phyloP scores from a whole-genome alignment of 495 filamentous ascomycete species.

The Aspergillus cavernicola region DNA sequence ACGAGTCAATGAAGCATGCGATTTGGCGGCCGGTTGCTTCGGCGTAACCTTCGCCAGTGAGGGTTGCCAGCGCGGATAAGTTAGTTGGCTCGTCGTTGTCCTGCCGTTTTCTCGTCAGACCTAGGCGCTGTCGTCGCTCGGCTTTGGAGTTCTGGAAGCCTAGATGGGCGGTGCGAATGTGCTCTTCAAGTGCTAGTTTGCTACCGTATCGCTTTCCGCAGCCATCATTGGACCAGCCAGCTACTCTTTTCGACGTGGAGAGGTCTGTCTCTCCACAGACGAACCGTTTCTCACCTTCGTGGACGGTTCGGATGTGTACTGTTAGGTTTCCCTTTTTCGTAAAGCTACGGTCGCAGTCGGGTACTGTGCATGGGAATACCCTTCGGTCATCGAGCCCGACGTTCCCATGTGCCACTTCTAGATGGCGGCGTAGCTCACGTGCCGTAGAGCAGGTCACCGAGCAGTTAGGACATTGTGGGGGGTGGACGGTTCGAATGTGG shows the following conservation, averaged over 20 bases:
- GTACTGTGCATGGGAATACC: conserved; percentile 57
- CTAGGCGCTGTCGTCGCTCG: conserved; percentile 38
- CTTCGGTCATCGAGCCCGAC: conserved; percentile 58
- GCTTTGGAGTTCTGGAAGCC: conserved; percentile 48
- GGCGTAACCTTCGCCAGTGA: conserved; percentile 59
- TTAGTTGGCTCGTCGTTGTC: conserved; percentile 7
- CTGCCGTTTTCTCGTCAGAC: conserved; percentile 24
- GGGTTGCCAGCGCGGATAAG: conserved; percentile 38
- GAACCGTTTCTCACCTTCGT: conserved; percentile 63
- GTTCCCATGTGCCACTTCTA: conserved; percentile 65
- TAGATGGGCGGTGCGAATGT: conserved; percentile 73
- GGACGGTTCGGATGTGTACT: conserved; percentile 70
- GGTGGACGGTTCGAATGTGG: conserved; percentile 69
- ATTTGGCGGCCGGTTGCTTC: conserved; percentile 52
- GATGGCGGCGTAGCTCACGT: conserved; percentile 60
- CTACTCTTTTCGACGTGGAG: conserved; percentile 51
- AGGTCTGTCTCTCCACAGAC: conserved; percentile 69
- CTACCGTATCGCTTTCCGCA: conserved; percentile 67
- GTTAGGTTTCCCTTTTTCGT: conserved; percentile 75
- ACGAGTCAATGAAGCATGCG: conserved; percentile 50
- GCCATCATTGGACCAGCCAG: conserved; percentile 61
- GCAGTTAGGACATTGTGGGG: conserved; percentile 72
- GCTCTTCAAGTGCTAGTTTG: conserved; percentile 74
- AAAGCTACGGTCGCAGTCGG: conserved; percentile 67
- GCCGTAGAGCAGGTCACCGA: conserved; percentile 56